phyloP scores from a whole-genome alignment of 108 stramenopile species.

The Cyclostephanos tholiformis region DNA sequence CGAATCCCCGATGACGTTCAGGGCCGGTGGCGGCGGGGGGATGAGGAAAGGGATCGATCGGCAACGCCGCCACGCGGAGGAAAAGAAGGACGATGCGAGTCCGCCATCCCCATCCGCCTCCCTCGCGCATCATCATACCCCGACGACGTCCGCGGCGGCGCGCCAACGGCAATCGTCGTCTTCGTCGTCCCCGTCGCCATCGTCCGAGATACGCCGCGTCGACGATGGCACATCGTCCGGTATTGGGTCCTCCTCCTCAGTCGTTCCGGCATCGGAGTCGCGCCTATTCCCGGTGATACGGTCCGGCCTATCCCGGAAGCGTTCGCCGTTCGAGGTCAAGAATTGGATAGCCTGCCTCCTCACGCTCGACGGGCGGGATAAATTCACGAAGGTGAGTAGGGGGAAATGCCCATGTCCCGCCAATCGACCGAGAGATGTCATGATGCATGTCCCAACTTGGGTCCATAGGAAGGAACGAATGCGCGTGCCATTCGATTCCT shows the following conservation, averaged over 20 bases:
- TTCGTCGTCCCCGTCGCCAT: no score
- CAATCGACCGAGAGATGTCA: background rate
- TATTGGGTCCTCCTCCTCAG: no score
- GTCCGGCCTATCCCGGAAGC: slow-evolving; percentile 33
- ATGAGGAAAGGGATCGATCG: background rate
- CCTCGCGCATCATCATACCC: background rate
- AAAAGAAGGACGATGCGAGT: background rate
- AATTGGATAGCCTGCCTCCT: slow-evolving; percentile 73
- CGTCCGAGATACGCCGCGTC: no score
- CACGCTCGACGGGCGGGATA: slow-evolving; percentile 83
- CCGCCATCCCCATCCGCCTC: background rate
- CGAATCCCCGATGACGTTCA: background rate
- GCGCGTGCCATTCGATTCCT: no score
- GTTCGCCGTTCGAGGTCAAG: slow-evolving; percentile 33
- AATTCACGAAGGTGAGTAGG: slow-evolving; percentile 70
- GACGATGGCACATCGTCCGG: no score
- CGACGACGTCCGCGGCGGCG: background rate
- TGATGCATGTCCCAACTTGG: no score
- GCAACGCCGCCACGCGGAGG: background rate
- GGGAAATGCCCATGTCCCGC: no score
- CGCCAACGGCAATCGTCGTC: background rate
- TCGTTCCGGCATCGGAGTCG: background rate
- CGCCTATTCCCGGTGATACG: slow-evolving; percentile 7
- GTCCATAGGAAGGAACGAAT: no score
- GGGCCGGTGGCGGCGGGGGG: background rate